Percentiles rank a stretch among this genome's conserved stretches.
These are phyloP conservation scores for Kluyveromyces starmeri DNA, from an alignment of 805 yeast species.

Conservation along the genomic window DNA sequence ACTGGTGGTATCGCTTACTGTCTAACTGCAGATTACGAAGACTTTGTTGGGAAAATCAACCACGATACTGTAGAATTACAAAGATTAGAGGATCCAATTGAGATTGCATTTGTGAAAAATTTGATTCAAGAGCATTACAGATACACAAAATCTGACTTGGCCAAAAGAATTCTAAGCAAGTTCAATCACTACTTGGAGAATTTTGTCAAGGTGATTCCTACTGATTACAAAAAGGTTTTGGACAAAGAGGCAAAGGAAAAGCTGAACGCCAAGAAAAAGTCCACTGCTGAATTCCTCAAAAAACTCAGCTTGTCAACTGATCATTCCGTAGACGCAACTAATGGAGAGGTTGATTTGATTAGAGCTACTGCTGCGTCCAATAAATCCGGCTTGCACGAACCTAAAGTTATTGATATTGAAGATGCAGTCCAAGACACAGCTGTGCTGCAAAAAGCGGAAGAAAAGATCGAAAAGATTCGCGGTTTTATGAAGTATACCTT, in stretches of 20 bases:
- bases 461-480: slow-evolving; percentile 54
- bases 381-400: slow-evolving; percentile 45
- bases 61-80: slow-evolving; percentile 73
- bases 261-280: slow-evolving; percentile 47
- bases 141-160: slow-evolving; percentile 87
- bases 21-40: slow-evolving; percentile 82
- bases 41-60: slow-evolving; percentile 74
- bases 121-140: slow-evolving; percentile 92
- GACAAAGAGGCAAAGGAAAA: slow-evolving; percentile 68
- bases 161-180: slow-evolving; percentile 71
- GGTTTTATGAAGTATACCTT: slow-evolving; percentile 94
- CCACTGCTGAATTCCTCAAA: slow-evolving; percentile 56
- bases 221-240: slow-evolving; percentile 83
- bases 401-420: slow-evolving; percentile 81
- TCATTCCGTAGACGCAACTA: slow-evolving; percentile 78
- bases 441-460: slow-evolving; percentile 53
- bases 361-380: slow-evolving; percentile 30
- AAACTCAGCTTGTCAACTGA: slow-evolving; percentile 60
- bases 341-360: slow-evolving; percentile 70
- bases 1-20: slow-evolving; percentile 99
- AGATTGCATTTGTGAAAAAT: slow-evolving; percentile 88
- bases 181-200: slow-evolving; percentile 83
- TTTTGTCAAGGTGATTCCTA: slow-evolving; percentile 88
- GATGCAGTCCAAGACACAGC: slow-evolving; percentile 71
- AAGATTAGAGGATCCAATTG: slow-evolving; percentile 73